Conservation (phyloP, 768 basidiomycete species). For the Rhodotorula toruloides region DNA sequence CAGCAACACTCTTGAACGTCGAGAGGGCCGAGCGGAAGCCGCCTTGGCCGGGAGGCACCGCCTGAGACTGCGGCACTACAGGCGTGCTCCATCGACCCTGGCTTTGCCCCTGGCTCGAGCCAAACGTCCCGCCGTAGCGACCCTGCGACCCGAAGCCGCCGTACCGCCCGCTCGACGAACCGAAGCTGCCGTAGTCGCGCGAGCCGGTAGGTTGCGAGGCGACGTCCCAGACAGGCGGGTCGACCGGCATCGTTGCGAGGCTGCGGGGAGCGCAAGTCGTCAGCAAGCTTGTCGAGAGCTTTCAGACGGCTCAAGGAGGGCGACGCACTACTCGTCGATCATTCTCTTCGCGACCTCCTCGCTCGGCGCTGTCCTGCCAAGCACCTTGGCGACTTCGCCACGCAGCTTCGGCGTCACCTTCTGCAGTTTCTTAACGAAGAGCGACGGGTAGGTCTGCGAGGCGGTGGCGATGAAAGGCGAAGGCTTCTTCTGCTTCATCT, state of each 20-base stretch:
- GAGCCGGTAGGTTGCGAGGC: neutral
- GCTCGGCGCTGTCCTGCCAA: constrained; percentile 52
- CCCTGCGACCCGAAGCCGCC: constrained; percentile 3
- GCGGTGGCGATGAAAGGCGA: constrained; percentile 59
- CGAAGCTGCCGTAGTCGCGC: constrained; percentile 13
- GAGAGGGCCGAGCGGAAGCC: constrained; percentile 26
- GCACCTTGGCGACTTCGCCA: constrained; percentile 55
- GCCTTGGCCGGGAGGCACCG: constrained; percentile 16
- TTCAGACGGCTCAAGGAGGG: neutral
- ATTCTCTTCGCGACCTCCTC: constrained; percentile 51
- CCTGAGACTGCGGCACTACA: constrained; percentile 1
- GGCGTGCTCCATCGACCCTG: constrained; percentile 5
- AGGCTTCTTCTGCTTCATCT: constrained; percentile 53
- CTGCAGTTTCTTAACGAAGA: constrained; percentile 54
- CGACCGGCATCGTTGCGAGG: constrained; percentile 7
- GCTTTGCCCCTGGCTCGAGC: neutral
- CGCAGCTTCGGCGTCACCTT: constrained; percentile 52
- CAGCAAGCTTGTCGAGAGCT: neutral
- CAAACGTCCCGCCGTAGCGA: neutral
- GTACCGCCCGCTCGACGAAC: neutral
- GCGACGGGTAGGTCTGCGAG: constrained; percentile 47
- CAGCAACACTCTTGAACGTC: neutral
- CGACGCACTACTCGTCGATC: constrained; percentile 55
- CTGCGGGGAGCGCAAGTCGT: neutral
- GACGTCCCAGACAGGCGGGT: neutral